phyloP scores from a whole-genome alignment of 306 rosid genomes.

The Corylus americana region DNA sequence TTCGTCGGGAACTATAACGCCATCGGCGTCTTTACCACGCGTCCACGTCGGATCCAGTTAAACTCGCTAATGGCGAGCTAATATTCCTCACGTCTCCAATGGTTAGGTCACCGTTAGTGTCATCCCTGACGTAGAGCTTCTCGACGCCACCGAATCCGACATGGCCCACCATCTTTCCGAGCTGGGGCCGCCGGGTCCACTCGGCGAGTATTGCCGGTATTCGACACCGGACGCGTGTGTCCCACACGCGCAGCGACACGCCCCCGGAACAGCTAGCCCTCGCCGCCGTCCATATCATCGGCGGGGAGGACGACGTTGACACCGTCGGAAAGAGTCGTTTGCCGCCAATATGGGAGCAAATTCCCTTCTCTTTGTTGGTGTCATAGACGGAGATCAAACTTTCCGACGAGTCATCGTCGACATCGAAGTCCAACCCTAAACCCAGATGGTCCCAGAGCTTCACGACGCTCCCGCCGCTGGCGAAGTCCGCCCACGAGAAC shows the following conservation, averaged over 20 bases:
- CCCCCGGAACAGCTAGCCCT: constrained; percentile 23
- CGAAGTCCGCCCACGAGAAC: constrained; percentile 66
- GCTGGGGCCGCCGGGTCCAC: constrained; percentile 47
- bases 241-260: constrained; percentile 53
- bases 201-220: constrained; percentile 58
- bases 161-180: constrained; percentile 39
- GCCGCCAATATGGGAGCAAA: constrained; percentile 9
- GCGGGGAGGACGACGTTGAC: constrained; percentile 33
- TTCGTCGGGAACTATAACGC: constrained; percentile 37
- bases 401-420: not conserved
- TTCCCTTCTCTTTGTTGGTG: constrained; percentile 23
- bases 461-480: constrained; percentile 62
- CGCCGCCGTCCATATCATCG: constrained; percentile 36
- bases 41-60: constrained; percentile 40
- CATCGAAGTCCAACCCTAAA: constrained; percentile 47
- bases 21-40: constrained; percentile 61
- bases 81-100: constrained; percentile 66
- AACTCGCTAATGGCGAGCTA: constrained; percentile 37
- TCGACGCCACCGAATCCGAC: constrained; percentile 38
- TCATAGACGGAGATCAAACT: constrained; percentile 38
- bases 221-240: constrained; percentile 51
- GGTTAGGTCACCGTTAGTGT: constrained; percentile 34
- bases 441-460: constrained; percentile 73
- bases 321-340: constrained; percentile 12
- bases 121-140: constrained; percentile 50